Base-by-base conservation (phyloP, 2,329 filamentous ascomycete species). In the Claviceps digitariae region DNA sequence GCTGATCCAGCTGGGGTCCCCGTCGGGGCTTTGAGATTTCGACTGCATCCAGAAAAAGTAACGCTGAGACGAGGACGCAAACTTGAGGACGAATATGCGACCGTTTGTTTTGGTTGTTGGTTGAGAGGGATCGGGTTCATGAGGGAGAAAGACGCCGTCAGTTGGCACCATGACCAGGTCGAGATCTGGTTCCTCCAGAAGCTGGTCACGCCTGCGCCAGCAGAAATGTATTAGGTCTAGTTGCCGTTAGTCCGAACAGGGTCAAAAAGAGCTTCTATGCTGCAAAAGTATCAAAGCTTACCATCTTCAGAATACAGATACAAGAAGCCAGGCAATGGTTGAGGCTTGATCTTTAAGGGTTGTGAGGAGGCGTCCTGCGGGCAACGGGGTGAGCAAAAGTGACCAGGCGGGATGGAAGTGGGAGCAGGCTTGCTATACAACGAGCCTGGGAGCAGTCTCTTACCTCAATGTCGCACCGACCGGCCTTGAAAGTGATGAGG, bases 11-110 rank as follows among this genome's bases (percentile, higher is more conserved):
- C 81, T 83, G 8, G 83, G 73, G 60, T 91, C 82, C 50, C 75
- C 84, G 66, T 72, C 78, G 58, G 74, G 78, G 65, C 70, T 81
- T 71, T 96, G 90, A 34, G 85, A 79, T 70, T 90, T 90, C 31
- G 89, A 93, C 72, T 98, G 93, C 64, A 98, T 75, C 90, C 91
- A 98, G 75, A 97, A 98, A 55, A 96, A 77, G 70, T 97, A 79
- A 63, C 90, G 83, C 69, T 94, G 84, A 55, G 90, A 93, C 57
- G 89, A 95, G 13, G 90, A 96, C 31, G 79, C 81, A 73, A 98
- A 98, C 70, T 95, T 96, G 64, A 98, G 82, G 54, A 87, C 84
- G 67, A 90, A 96, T 67, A 98, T 84, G 62, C 93, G 88, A 60
- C 90, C 94, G 66, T 94, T 90, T 47, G 85, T 84, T 64, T 87